These are phyloP conservation scores for Chernovozyma sophiae-reginae DNA, from an alignment of 1,139 yeast genomes.

Conservation along the genomic window DNA sequence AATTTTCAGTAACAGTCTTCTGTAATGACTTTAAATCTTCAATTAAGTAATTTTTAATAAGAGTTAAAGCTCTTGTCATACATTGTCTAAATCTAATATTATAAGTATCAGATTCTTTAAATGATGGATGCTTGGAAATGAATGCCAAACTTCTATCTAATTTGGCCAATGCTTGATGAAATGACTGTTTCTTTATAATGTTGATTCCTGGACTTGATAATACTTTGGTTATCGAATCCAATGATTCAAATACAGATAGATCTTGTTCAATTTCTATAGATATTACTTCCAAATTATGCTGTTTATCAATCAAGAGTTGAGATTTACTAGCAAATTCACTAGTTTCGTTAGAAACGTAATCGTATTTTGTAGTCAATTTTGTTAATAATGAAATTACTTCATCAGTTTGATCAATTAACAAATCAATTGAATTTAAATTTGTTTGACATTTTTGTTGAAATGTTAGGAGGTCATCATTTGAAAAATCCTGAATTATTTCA, in stretches of 20 bases:
- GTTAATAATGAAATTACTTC: constrained; percentile 39
- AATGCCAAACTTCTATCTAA: constrained; percentile 52
- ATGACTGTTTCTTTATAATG: constrained; percentile 55
- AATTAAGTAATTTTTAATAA: constrained; percentile 65
- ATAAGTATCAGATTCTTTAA: constrained; percentile 69
- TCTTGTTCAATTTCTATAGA: constrained; percentile 49
- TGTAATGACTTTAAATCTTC: constrained; percentile 49
- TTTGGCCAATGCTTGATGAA: constrained; percentile 50
- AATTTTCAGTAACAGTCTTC: constrained; percentile 35
- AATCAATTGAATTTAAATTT: constrained; percentile 29
- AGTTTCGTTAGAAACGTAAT: constrained; percentile 57
- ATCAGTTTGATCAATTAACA: constrained; percentile 39
- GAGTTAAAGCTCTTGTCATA: constrained; percentile 74
- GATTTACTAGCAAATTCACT: constrained; percentile 60
- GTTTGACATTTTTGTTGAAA: constrained; percentile 40
- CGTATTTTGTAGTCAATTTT: constrained; percentile 46
- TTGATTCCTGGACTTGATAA: constrained; percentile 69
- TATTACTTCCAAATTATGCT: constrained; percentile 40
- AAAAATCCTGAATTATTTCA: constrained; percentile 24
- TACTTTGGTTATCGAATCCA: constrained; percentile 65
- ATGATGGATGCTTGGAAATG: constrained; percentile 38
- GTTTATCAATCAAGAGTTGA: constrained; percentile 49
- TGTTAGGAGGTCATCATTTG: constrained; percentile 28
- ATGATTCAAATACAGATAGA: constrained; percentile 59
- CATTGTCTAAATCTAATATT: constrained; percentile 77